Percentiles rank a stretch among this genome's conserved stretches.
phyloP scores from a whole-genome alignment of 352 stramenopile species.

The Phytopythium litorale region DNA sequence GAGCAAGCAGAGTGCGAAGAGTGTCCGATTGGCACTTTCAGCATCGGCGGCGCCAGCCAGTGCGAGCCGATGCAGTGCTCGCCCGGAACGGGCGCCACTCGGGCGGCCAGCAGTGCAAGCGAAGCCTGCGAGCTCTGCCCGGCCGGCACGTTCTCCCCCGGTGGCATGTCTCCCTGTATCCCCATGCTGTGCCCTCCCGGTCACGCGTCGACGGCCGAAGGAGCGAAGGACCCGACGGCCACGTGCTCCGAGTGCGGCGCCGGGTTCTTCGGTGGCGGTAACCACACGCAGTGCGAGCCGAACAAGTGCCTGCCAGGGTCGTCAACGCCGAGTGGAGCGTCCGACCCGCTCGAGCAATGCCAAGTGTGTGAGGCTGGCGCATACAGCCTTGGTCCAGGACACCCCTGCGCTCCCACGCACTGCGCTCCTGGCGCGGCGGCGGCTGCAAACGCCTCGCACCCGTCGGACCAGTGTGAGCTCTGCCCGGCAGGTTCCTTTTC shows the following conservation, averaged over 20 bases:
- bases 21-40: conserved; percentile 34
- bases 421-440: conserved; percentile 23
- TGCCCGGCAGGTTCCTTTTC: conserved; percentile 30
- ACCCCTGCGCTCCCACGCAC: conserved; percentile 19
- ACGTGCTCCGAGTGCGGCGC: conserved; percentile 26
- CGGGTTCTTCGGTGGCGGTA: conserved; percentile 24
- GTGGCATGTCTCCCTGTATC: conserved; percentile 24
- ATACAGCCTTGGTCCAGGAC: conserved; percentile 27
- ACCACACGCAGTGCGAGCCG: conserved; percentile 28
- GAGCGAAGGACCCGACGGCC: conserved; percentile 13
- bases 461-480: conserved; percentile 18
- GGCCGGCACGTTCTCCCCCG: conserved; percentile 28
- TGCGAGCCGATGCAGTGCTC: conserved; percentile 35
- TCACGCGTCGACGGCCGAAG: conserved; percentile 17
- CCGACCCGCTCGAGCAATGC: conserved; percentile 27
- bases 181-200: conserved; percentile 26
- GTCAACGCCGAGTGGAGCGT: conserved; percentile 18
- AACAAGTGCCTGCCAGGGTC: conserved; percentile 28
- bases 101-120: conserved; percentile 17
- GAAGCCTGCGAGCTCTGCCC: conserved; percentile 26
- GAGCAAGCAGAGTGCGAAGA: conserved; percentile 21
- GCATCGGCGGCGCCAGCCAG: conserved; percentile 23
- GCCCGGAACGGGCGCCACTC: conserved; percentile 24
- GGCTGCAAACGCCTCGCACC: conserved; percentile 22
- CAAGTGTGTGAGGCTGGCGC: conserved; percentile 24